A percentile compares a stretch with the other conserved stretches of the same genome.
phyloP scores from a whole-genome alignment of 2,329 filamentous ascomycete genomes.

The Onygena corvina region DNA sequence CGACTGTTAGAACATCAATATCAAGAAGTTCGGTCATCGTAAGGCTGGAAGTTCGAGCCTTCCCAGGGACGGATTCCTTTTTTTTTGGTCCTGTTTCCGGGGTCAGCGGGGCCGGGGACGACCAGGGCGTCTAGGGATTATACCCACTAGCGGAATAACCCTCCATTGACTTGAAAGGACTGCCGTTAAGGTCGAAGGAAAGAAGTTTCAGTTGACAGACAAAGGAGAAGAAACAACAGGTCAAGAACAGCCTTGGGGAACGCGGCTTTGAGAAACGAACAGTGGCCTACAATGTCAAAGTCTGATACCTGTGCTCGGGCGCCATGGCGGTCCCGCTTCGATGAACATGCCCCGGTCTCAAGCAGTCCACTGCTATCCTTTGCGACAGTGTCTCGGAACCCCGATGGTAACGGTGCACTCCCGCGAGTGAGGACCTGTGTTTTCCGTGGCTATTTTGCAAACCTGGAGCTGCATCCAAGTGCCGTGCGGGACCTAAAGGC shows the following conservation, averaged over 20 bases:
- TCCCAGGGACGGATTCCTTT: conserved; percentile 25
- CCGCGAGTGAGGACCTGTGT: conserved; percentile 64
- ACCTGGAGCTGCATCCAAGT: conserved; percentile 51
- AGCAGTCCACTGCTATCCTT: conserved; percentile 13
- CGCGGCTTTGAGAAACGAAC: background rate
- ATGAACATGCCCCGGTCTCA: conserved; percentile 8
- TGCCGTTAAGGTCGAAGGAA: background rate
- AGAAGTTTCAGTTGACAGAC: no score
- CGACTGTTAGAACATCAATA: conserved; percentile 6
- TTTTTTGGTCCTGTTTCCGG: conserved; percentile 9
- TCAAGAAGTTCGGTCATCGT: conserved; percentile 4
- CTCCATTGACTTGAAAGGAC: no score
- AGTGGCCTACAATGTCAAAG: background rate
- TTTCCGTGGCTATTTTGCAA: conserved; percentile 72
- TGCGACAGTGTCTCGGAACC: conserved; percentile 8
- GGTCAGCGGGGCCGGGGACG: background rate
- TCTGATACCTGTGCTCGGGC: conserved; percentile 11
- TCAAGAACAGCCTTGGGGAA: background rate
- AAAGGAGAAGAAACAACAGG: background rate
- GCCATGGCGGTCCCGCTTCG: conserved; percentile 12
- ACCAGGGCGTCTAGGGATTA: background rate
- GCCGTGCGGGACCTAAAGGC: conserved; percentile 55
- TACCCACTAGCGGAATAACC: background rate
- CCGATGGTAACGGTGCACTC: conserved; percentile 11
- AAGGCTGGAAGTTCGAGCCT: conserved; percentile 33